Base-by-base conservation (phyloP, 768 basidiomycete species). In the Suillus alpinus region DNA sequence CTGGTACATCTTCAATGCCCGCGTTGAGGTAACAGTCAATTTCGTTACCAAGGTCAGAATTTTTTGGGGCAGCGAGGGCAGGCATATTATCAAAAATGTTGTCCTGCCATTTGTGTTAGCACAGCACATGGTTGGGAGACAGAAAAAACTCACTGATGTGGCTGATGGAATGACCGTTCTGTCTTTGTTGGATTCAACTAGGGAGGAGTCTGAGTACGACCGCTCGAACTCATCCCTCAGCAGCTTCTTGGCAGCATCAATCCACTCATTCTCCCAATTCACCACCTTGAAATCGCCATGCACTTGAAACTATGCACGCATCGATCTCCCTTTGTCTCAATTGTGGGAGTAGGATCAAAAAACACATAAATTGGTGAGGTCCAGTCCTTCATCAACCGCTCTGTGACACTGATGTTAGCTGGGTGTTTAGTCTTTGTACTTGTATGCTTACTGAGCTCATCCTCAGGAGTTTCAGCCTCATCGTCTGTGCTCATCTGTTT, bases 71-170 rank as follows among this genome's bases (percentile, higher is more conserved):
- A 23, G 66, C 44, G 41, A 67, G 66, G 6, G 62, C 58, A 1
- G 68, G 71, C 5, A 76, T 63, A n/a, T 66, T 57, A 57, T 76
- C 70, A 43, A 76, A 76, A 0, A 75, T 73, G 63, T 75, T 76
- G 14, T 37, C 34, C 34, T 34, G 34, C 2, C 4, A 34, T 34
- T 34, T n/a, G 43, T 26, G 12, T 44, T 57, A 31, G 16, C 3
- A n/a, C 26, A 52, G 26, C 26, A 34, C 34, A 52, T 29, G 50
- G 34, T 34, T n/a, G 50, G 23, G 16, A 34, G 46, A 13, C 23
- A 36, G 18, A 34, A 18, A n/a, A 37, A 20, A 59, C 36, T 50
- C 39, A 20, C 12, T 46, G 57, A 58, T 36, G 16, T 6, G 9
- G 13, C 46, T 59, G 47, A 6, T 16, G 10, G 32, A 47, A 20